Base-by-base conservation (phyloP, 78 protist genomes). In the Polysphondylium violaceum region DNA sequence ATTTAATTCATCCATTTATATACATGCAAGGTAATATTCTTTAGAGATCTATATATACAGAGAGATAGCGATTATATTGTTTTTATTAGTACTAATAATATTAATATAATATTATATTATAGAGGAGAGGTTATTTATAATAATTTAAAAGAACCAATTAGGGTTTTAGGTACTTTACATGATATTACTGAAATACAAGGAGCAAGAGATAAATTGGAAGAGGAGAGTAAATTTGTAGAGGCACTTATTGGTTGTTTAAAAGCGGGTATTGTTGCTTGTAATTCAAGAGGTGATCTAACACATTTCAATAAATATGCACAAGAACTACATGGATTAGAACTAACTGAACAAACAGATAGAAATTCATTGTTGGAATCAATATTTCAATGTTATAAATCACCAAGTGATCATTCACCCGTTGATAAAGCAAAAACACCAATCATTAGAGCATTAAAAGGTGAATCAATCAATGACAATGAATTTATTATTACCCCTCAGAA, bases 261-360 rank as follows among this genome's bases (percentile, higher is more conserved):
- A 47, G 87, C 72, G 17, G 87, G 87, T 11, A 76, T 76, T 33
- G 43, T 76, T 17, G 87, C 87, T 33, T 60, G 73, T 61, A 76
- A 76, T 76, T 61, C 65, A 19, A 50, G 63, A 25, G 87, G 87
- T 41, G 87, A 59, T n/a, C 14, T 76, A 25, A 76, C 87, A 12
- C 87, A 76, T 47, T 76, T 76, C 25, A 76, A 76, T 64, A 76
- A 76, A 33, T 17, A 56, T 31, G 87, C 87, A 11, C 87, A 76
- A 61, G 23, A 40, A 2, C 33, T 76, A 41, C 87, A 76, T 44
- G 87, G 87, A 14, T n/a, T 76, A 5, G 74, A 76, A 44, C 31
- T 76, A 3, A 31, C 14, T 2, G 87, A 76, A 23, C 44, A 64
- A 43, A 47, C 61, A 17, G 63, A 76, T 44, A 61, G 29, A 47